A percentile compares a stretch with the other conserved stretches of the same genome.
These are phyloP conservation scores for Sclerotinia borealis DNA, from an alignment of 2,329 filamentous ascomycete genomes.

Conservation along the genomic window DNA sequence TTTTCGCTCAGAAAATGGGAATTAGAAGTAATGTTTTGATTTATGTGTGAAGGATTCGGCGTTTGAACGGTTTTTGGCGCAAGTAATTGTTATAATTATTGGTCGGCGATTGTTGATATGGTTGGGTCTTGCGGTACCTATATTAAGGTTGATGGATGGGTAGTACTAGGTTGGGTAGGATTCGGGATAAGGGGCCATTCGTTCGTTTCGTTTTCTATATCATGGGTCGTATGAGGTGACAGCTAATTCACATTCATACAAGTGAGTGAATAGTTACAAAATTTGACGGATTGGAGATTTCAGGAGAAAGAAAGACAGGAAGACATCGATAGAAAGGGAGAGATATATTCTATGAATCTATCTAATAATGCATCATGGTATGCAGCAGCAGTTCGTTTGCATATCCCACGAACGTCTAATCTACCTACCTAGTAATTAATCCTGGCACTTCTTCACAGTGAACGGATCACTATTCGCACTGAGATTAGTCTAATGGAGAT, in stretches of 20 bases:
- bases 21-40: background rate
- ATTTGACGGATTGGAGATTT: slow-evolving; percentile 23
- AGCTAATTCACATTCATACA: background rate
- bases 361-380: too few species aligned
- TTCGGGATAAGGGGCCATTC: background rate
- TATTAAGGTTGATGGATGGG: background rate
- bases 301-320: slow-evolving; percentile 34
- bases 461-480: background rate
- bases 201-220: background rate
- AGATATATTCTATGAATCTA: too few species aligned
- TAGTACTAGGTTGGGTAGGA: background rate
- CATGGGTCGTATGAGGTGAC: background rate
- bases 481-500: background rate
- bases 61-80: background rate
- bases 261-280: background rate
- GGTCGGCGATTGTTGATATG: background rate
- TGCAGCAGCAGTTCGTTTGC: too few species aligned
- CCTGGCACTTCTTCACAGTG: background rate
- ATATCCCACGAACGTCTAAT: background rate
- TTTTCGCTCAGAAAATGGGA: background rate
- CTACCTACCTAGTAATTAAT: background rate
- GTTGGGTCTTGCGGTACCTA: too few species aligned
- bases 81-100: background rate
- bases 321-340: too few species aligned
- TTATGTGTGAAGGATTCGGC: background rate